Conservation (phyloP, 805 yeast genomes). For the Millerozyma acaciae region DNA sequence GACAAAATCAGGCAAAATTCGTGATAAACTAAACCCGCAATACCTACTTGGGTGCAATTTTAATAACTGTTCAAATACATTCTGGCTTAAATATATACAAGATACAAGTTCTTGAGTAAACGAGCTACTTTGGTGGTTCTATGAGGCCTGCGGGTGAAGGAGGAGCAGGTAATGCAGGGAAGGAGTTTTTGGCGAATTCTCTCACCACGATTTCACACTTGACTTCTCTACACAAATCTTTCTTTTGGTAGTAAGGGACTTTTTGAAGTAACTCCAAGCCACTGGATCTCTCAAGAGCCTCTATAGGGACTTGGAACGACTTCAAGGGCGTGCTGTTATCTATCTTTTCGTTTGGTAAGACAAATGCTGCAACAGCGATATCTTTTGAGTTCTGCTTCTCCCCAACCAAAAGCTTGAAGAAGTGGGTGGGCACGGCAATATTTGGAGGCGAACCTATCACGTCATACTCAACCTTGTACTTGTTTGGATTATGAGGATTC, state of each 20-base stretch:
- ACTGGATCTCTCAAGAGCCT: slow-evolving; percentile 80
- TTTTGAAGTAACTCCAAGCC: slow-evolving; percentile 79
- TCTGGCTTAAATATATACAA: neutral
- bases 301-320: slow-evolving; percentile 81
- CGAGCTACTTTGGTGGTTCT: neutral
- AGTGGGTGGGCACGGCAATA: slow-evolving; percentile 96
- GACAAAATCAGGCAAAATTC: too few species aligned
- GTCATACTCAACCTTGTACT: slow-evolving; percentile 80
- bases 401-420: slow-evolving; percentile 85
- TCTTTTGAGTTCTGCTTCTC: slow-evolving; percentile 47
- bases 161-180: neutral
- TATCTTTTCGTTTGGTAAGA: slow-evolving; percentile 82
- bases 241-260: slow-evolving; percentile 52
- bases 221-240: slow-evolving; percentile 74
- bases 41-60: too few species aligned
- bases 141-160: neutral
- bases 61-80: too few species aligned
- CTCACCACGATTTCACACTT: slow-evolving; percentile 77
- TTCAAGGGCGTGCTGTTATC: slow-evolving; percentile 67
- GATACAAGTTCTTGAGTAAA: neutral
- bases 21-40: too few species aligned
- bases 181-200: slow-evolving; percentile 54
- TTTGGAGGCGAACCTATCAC: slow-evolving; percentile 96
- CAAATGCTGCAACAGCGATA: slow-evolving; percentile 86
- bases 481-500: slow-evolving; percentile 64